A percentile compares a stretch with the other conserved stretches of the same genome.
These are phyloP conservation scores for Ogataea henricii DNA, from an alignment of 805 yeast species.

Conservation along the genomic window DNA sequence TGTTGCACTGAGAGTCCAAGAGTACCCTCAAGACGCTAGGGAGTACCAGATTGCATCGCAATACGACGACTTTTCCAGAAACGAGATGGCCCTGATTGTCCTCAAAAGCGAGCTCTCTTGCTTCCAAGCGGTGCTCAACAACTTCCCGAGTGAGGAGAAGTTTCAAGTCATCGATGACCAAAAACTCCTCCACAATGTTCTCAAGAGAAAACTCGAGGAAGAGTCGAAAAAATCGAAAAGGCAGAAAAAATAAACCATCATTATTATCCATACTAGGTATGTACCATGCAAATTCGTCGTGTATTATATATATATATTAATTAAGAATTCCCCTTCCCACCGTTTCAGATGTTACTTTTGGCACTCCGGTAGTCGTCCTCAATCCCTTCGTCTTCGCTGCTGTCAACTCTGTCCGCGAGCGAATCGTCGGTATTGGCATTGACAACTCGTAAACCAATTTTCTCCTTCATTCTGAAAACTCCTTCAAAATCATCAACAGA, in stretches of 20 bases:
- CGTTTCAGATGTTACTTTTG: not conserved
- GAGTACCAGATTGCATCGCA: slow-evolving; percentile 20
- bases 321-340: too few relatives aligned
- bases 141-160: slow-evolving; percentile 28
- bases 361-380: not conserved
- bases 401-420: not conserved
- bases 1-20: slow-evolving; percentile 38
- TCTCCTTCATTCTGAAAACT: not conserved
- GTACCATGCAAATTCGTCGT: slow-evolving; percentile 3
- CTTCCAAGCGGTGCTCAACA: slow-evolving; percentile 40
- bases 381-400: not conserved
- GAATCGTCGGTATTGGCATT: slow-evolving; percentile 3
- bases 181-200: slow-evolving; percentile 57
- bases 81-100: slow-evolving; percentile 55
- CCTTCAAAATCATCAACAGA: not conserved
- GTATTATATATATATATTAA: not conserved
- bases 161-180: slow-evolving; percentile 56
- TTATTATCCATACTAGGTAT: not conserved
- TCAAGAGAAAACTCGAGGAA: slow-evolving; percentile 48
- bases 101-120: slow-evolving; percentile 57
- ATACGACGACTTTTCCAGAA: slow-evolving; percentile 24
- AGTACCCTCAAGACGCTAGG: slow-evolving; percentile 46
- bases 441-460: slow-evolving; percentile 2
- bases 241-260: slow-evolving; percentile 24
- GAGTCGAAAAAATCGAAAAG: slow-evolving; percentile 30